Conservation (phyloP, 805 yeast genomes). For the Lachancea quebecensis region DNA sequence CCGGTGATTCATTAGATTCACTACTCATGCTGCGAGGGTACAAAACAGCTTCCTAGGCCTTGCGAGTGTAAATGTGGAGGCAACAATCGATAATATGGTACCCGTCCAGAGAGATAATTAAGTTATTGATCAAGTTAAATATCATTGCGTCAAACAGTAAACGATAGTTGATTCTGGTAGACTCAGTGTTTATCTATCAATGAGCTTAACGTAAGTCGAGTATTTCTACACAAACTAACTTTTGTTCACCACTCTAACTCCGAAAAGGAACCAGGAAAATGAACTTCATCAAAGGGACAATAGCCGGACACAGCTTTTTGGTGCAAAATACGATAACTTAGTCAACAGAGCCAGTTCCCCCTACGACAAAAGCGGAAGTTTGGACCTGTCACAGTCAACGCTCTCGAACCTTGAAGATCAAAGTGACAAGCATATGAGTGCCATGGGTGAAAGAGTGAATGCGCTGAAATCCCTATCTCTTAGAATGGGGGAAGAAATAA, state of each 20-base stretch:
- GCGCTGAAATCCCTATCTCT: conserved; percentile 49
- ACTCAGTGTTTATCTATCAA: background rate
- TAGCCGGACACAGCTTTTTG: conserved; percentile 29
- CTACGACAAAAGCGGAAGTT: conserved; percentile 30
- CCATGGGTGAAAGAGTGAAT: conserved; percentile 47
- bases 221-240: background rate
- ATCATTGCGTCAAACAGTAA: no score
- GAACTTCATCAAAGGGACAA: conserved; percentile 25
- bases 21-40: background rate
- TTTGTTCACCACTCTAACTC: background rate
- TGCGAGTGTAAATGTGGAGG: no score
- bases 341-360: conserved; percentile 33
- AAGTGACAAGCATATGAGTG: conserved; percentile 49
- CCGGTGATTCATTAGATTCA: conserved; percentile 16
- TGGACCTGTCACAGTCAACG: conserved; percentile 45
- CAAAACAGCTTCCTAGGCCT: no score
- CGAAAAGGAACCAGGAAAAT: conserved; percentile 14
- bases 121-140: no score
- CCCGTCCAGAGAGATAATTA: no score
- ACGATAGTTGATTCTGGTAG: no score
- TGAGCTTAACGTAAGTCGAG: background rate
- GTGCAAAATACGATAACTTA: conserved; percentile 7
- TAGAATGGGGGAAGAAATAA: conserved; percentile 61
- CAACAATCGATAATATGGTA: no score
- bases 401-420: conserved; percentile 60